Evolutionary conservation across 805 yeast genomes (phyloP), one percentile per base, ranked within the genome.

Genomic region (Candida patagonica): DNA sequence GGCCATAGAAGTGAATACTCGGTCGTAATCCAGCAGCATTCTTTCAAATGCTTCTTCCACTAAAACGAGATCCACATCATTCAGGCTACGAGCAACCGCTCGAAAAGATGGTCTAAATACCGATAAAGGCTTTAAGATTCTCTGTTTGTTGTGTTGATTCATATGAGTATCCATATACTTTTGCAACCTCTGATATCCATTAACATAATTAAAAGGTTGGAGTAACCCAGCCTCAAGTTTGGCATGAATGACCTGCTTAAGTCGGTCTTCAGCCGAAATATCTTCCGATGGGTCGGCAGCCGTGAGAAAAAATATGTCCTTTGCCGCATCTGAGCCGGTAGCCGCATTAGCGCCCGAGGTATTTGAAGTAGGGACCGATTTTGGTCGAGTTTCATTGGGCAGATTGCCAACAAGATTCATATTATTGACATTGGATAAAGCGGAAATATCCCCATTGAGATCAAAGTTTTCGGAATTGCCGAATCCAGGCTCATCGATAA

Each of bases 241-340:
- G 13, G 97, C 97, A 54, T 84, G 83, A 53, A 89, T 88, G 8
- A 89, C 96, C 56, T 87, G 94, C 54, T 85, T 86, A 49, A 89
- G 67, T 44, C 96, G 70, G 55, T 87, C 96, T 55, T 88, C 96
- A 0, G 96, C 95, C 0, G 95, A 83, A 26, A 83, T 80, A 48
- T 86, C 96, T 2, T 89, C 85, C 0, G 95, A 83, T 4, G 97
- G 97, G 57, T 89, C 97, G 0, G 96, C 96, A 0, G 97, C 97
- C 0, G 96, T 89, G 36, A 89, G 63, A 63, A 89, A 88, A 61
- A 89, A 89, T 59, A 87, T 87, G 56, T 88, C 96, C 47, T 86
- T 71, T 1, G 96, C 95, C 2, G 92, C 32, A 39, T 49, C 47
- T 26, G 44, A 27, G 6, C 38, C 32, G 13, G 19, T 13, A n/a